Percentiles rank a stretch among this genome's conserved stretches.
Conservation (phyloP, 345 rosid genomes). For the Moringa oleifera region DNA sequence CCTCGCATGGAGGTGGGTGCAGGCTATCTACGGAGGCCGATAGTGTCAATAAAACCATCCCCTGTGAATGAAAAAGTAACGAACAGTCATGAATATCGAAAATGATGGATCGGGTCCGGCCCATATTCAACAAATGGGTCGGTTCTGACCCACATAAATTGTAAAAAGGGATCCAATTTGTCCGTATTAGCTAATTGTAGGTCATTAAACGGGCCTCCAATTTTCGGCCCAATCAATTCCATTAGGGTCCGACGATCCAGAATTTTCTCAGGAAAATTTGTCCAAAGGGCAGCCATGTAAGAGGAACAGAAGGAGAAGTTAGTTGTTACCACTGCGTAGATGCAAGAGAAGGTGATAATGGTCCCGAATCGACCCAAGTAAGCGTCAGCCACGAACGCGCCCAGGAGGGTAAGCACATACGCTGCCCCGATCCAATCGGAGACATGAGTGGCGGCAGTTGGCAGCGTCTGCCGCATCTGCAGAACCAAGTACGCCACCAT, state of each 20-base stretch:
- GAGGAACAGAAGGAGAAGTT: not conserved
- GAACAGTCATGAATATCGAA: not conserved
- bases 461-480: conserved; percentile 14
- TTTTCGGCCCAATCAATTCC: no score
- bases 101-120: no score
- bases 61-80: conserved; percentile 16
- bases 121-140: no score
- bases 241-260: no score
- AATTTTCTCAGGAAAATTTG: not conserved
- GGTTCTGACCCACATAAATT: no score
- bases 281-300: not conserved
- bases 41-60: conserved; percentile 43
- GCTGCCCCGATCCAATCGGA: conserved; percentile 61
- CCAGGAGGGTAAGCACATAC: conserved; percentile 52
- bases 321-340: conserved; percentile 40
- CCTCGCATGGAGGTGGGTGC: conserved; percentile 31
- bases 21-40: conserved; percentile 47
- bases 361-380: conserved; percentile 64
- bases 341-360: conserved; percentile 45
- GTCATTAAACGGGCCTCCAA: no score
- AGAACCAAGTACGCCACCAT: conserved; percentile 20
- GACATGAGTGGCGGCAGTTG: conserved; percentile 42
- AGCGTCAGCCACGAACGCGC: conserved; percentile 58
- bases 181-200: no score
- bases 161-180: no score